These are phyloP conservation scores for Boletellus sp. DNA, from an alignment of 1,284 basidiomycete species.

Conservation along the genomic window DNA sequence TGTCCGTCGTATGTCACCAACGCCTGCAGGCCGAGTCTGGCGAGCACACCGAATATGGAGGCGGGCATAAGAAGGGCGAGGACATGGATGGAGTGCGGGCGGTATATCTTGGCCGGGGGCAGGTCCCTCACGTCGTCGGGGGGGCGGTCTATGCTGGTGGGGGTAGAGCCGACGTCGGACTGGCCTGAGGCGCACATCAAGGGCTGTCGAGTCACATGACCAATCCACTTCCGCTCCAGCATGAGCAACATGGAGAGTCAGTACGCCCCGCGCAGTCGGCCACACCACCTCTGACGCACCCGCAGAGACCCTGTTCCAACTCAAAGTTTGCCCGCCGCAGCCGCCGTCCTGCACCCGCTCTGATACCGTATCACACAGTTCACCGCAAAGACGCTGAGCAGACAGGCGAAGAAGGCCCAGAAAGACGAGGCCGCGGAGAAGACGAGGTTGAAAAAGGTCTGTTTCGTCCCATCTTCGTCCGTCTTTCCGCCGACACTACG, in stretches of 20 bases:
- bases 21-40: conserved; percentile 71
- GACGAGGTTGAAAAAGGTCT: conserved; percentile 84
- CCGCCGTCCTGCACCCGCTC: conserved; percentile 7
- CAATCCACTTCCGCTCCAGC: not conserved
- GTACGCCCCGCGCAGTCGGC: conserved; percentile 28
- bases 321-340: conserved; percentile 57
- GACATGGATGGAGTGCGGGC: conserved; percentile 60
- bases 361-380: conserved; percentile 54
- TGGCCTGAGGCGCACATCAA: conserved; percentile 6
- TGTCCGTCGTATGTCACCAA: conserved; percentile 70
- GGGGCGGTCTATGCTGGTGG: conserved; percentile 49
- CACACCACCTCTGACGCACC: conserved; percentile 5
- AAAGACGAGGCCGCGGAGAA: conserved; percentile 90
- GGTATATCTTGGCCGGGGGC: conserved; percentile 46
- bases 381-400: conserved; percentile 88
- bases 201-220: conserved; percentile 17
- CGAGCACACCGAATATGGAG: conserved; percentile 76
- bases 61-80: conserved; percentile 71
- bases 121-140: conserved; percentile 43
- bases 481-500: not conserved
- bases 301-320: conserved; percentile 90
- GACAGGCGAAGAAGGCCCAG: conserved; percentile 93
- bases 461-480: conserved; percentile 11
- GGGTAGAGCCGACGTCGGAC: conserved; percentile 31
- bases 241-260: conserved; percentile 92